Conservation (phyloP, 139 green algal species). For the Haematococcus lacustris region DNA sequence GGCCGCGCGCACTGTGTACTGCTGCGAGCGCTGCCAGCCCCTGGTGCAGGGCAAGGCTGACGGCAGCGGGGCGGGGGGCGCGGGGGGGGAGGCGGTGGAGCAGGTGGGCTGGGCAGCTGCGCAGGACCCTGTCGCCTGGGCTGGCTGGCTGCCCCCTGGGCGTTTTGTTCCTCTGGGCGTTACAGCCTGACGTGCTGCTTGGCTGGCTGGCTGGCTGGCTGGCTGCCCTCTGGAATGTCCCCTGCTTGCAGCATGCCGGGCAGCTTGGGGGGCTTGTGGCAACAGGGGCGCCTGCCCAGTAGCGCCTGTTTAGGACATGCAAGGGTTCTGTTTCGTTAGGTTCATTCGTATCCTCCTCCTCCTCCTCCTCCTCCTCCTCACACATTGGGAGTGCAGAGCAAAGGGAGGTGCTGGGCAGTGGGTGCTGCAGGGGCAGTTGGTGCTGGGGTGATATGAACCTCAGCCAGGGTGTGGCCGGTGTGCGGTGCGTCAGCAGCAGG, state of each 20-base stretch:
- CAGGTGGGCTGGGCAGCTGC: too few species aligned
- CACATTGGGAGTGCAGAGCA: not conserved
- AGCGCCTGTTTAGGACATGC: too few species aligned
- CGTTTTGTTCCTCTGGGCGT: not conserved
- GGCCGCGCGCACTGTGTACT: conserved; percentile 61
- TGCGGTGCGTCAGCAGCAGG: not conserved
- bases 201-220: too few species aligned
- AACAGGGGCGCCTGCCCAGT: too few species aligned
- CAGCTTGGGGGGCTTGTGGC: too few species aligned
- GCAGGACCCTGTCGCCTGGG: not conserved
- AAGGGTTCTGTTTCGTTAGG: not conserved
- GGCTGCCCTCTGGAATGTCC: too few species aligned
- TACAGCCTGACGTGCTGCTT: not conserved
- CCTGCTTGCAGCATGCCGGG: too few species aligned
- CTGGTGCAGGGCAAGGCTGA: conserved; percentile 7
- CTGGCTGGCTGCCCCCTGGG: not conserved
- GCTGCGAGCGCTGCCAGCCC: conserved; percentile 67
- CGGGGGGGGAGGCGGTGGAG: too few species aligned
- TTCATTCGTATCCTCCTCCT: not conserved
- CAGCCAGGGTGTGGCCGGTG: not conserved
- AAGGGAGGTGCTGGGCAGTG: not conserved
- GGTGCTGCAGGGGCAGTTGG: not conserved
- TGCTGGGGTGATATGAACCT: not conserved
- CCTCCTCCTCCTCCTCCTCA: not conserved
- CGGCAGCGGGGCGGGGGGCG: not conserved